Evolutionary conservation across 345 rosid species (phyloP).

Genomic region (Linum lewisii): DNA sequence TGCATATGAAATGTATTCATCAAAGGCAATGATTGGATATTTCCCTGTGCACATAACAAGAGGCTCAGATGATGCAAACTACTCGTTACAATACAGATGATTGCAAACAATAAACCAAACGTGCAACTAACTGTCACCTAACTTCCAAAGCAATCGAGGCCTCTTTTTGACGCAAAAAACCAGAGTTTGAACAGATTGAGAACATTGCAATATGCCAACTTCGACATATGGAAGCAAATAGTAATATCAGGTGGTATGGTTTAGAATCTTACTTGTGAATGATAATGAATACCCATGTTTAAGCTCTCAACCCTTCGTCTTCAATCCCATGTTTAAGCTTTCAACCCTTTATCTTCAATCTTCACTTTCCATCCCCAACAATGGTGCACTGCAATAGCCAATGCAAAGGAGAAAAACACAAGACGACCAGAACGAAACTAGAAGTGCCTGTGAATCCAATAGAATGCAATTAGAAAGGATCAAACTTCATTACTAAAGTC

Average conservation of each 20-base stretch:
- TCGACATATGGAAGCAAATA: no score
- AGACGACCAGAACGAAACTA: constrained; percentile 56
- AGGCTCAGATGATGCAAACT: no score
- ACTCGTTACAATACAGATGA: no score
- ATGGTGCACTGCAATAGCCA: constrained; percentile 54
- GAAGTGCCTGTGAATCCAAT: constrained; percentile 90
- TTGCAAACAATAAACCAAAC: no score
- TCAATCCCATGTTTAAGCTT: no score
- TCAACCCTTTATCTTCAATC: constrained; percentile 39
- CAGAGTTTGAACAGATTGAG: no score
- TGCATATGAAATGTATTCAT: constrained; percentile 79
- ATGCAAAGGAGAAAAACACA: constrained; percentile 75
- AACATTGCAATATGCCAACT: no score
- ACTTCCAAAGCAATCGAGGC: no score
- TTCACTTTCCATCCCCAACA: constrained; percentile 61
- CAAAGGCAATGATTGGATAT: constrained; percentile 69
- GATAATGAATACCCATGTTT: constrained; percentile 59
- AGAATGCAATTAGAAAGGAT: constrained; percentile 46
- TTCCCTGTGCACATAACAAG: constrained; percentile 41
- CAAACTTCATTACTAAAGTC: no score
- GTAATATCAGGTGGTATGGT: neutral
- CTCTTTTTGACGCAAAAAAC: no score
- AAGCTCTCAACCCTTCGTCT: no score
- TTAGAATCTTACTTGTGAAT: constrained; percentile 57
- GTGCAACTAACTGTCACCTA: no score